Base-by-base conservation (phyloP, 106 monocot genomes). In the Dactylorhiza incarnata region DNA sequence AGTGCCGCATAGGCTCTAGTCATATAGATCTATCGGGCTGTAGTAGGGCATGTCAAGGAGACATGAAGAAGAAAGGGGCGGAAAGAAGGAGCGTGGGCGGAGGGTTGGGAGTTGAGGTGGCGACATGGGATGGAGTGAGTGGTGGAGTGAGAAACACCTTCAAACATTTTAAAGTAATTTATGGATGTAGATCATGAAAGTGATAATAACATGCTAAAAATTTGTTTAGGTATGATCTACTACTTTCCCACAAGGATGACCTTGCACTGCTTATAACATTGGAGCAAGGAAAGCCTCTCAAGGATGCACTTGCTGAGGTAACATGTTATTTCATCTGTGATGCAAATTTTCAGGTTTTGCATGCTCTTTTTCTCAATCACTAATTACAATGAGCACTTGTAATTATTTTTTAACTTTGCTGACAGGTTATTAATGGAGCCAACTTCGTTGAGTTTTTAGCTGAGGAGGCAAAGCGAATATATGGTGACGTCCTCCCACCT, bases 261-360 rank as follows among this genome's bases (percentile, higher is more conserved):
- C 90, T 95, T 76, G 95, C 95, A 7, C 71, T 92, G 68, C 85
- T 95, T 71, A 95, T 92, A 56, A 95, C 95, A 29, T 78, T 95
- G 65, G 95, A 95, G 77, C 92, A 92, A 85, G 95, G 95, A 43
- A 95, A 95, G 70, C 92, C 95, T 77, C 63, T 95, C 17, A 92
- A 87, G 67, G 95, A 95, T 76, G 88, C 95, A 19, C 53, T 90
- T 20, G 90, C 83, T 56, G 95, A 95, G 95, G 95, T 95, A 92
- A 48, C 15, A 45, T 23, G 65, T 24, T 63, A 56, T 74, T 47
- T 45, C 55, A 26, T 9, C n/a, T 10, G 23, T 59, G 29, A 29
- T 47, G 26, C 5, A 61, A 44, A n/a, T 47, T 45, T 46, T 58
- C 2, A 17, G 43, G 37, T 13, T 20, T 68, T 78, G 23, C 29